Base-by-base conservation (phyloP, 1,139 yeast genomes). In the Hansenula sp. region DNA sequence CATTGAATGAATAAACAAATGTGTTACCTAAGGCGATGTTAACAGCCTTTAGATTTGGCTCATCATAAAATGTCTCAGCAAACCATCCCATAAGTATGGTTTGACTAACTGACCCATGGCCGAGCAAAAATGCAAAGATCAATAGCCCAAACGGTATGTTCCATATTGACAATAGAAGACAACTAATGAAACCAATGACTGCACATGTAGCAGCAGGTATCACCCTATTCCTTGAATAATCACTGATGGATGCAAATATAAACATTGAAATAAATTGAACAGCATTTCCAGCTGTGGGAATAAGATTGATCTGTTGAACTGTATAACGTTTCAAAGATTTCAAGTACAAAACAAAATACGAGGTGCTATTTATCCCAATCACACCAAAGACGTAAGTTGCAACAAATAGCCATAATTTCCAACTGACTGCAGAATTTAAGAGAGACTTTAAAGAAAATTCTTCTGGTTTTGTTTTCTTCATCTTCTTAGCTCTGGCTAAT, bases 251-350 rank as follows among this genome's bases (percentile, higher is more conserved):
- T 43, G 47, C 41, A 16, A 41, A 37, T 10, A 48, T 31, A 13
- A 46, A 42, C n/a, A 43, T 32, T 14, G 34, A 18, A 3, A 44
- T 26, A 18, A 51, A 30, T 4, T 47, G 44, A 26, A 45, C 43
- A 4, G 49, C 55, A 33, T 44, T 40, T 22, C 46, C 64, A 33
- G 54, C 58, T 25, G 59, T 54, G 17, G 63, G 62, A 28, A 55
- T 52, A 24, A 52, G 50, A 48, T 59, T 57, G 36, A 58, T 46
- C 34, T 60, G 57, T 19, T 43, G 40, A 3, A 46, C 44, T 10
- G 46, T 30, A 22, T 56, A 52, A n/a, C 48, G 52, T 32, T 53
- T 55, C 32, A 53, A 44, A 21, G 53, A 45, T 40, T 57, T 52
- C 26, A 58, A 46, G 43, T 47, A 58, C 34, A 57, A 44, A 34